phyloP scores from a whole-genome alignment of 805 yeast genomes.

The Ogataea angusta region DNA sequence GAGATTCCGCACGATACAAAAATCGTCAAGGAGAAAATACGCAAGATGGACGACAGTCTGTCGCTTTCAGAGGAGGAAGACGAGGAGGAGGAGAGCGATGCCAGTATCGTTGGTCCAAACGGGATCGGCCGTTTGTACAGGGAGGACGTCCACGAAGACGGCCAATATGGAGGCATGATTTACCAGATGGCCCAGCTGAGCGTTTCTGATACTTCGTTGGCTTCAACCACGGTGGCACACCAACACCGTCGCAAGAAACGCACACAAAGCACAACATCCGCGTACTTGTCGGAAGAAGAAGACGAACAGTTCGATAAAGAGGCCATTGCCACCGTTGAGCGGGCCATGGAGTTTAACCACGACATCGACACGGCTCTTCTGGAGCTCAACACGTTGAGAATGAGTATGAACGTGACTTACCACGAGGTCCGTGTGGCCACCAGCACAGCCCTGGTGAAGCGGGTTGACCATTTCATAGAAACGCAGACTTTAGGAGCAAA shows the following conservation, averaged over 20 bases:
- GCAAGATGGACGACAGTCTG: constrained; percentile 26
- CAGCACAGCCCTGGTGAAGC: constrained; percentile 60
- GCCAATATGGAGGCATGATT: constrained; percentile 38
- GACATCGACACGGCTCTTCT: constrained; percentile 88
- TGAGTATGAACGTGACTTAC: constrained; percentile 96
- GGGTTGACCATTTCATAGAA: constrained; percentile 69
- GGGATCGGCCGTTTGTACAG: constrained; percentile 53
- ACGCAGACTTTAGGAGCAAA: constrained; percentile 75
- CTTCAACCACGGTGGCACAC: constrained; percentile 40
- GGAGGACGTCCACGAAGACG: constrained; percentile 39
- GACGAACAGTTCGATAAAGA: constrained; percentile 77
- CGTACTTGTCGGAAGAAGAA: constrained; percentile 38
- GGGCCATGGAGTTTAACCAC: constrained; percentile 91
- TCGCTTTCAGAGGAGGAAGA: constrained; percentile 29
- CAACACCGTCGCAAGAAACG: constrained; percentile 37
- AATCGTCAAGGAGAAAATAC: constrained; percentile 48
- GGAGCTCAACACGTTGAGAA: constrained; percentile 89
- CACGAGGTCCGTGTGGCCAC: constrained; percentile 90
- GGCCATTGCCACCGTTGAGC: constrained; percentile 89
- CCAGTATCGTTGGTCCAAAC: constrained; percentile 41
- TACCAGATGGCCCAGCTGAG: constrained; percentile 43
- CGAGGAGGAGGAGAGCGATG: constrained; percentile 26
- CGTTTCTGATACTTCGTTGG: constrained; percentile 52
- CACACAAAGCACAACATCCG: constrained; percentile 35
- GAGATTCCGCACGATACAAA: constrained; percentile 48